Percentiles rank a stretch among this genome's conserved stretches.
These are phyloP conservation scores for Fusarium musae DNA, from an alignment of 2,329 filamentous ascomycete species.

Conservation along the genomic window DNA sequence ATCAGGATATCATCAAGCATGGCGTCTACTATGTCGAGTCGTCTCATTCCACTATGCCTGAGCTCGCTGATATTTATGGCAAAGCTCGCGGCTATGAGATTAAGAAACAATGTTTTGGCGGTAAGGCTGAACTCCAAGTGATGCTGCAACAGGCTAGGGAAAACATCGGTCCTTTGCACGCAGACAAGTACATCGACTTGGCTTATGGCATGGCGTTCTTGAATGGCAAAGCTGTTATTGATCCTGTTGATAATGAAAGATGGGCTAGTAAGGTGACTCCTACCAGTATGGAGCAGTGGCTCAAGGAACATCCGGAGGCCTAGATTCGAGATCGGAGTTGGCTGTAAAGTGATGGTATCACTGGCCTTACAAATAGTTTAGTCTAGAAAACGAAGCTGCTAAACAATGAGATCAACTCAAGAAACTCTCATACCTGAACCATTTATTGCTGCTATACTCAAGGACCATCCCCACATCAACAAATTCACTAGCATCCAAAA, in stretches of 20 bases:
- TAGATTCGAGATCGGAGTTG: rapidly evolving
- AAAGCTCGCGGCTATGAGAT: not conserved
- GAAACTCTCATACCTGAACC: rapidly evolving
- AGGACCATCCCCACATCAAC: too few species aligned
- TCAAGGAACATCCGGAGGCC: not conserved
- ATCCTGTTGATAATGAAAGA: not conserved
- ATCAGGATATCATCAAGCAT: not conserved
- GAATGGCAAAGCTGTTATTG: not conserved
- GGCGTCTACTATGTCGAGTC: not conserved
- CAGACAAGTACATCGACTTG: conserved; percentile 8
- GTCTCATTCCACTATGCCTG: not conserved
- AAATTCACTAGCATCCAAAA: not conserved
- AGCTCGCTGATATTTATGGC: not conserved
- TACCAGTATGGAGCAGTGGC: not conserved
- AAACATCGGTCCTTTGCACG: not conserved
- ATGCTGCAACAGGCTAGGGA: not conserved
- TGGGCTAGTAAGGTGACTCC: not conserved
- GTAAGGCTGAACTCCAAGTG: not conserved
- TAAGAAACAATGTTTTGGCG: not conserved
- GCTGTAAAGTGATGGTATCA: rapidly evolving
- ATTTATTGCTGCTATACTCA: rapidly evolving
- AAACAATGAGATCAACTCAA: not conserved
- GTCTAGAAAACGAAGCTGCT: too few species aligned
- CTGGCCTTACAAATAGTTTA: not conserved
- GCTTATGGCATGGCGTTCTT: not conserved